These are phyloP conservation scores for Boletus speciosus DNA, from an alignment of 768 basidiomycete species.

Conservation along the genomic window DNA sequence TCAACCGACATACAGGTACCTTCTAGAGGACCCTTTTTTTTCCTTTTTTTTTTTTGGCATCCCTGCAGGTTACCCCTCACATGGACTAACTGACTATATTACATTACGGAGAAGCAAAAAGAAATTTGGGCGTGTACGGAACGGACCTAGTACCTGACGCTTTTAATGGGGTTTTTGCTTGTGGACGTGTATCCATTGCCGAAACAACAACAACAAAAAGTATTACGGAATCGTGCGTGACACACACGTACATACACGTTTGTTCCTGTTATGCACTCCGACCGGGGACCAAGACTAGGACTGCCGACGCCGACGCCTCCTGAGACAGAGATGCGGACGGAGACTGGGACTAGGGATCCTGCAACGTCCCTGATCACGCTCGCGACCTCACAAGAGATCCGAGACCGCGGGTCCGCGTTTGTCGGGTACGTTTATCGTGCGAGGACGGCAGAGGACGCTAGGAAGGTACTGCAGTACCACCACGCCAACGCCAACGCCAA, in stretches of 20 bases:
- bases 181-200: no score
- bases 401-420: slow-evolving; percentile 73
- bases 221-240: no score
- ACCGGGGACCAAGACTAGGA: no score
- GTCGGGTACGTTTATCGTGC: slow-evolving; percentile 60
- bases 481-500: not conserved
- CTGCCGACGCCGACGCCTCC: no score
- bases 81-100: not conserved
- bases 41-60: not conserved
- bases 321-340: not conserved
- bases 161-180: no score
- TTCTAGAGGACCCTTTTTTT: slow-evolving; percentile 8
- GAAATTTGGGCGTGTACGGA: no score
- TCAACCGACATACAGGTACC: not conserved
- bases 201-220: no score
- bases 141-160: no score
- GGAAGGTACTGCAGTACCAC: not conserved
- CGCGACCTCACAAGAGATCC: slow-evolving; percentile 66
- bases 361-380: not conserved
- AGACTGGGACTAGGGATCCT: not conserved
- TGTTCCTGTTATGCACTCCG: no score
- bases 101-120: slow-evolving; percentile 4
- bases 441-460: slow-evolving; percentile 32
- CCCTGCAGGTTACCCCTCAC: not conserved
- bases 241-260: no score